Evolutionary conservation across 768 basidiomycete species (phyloP), one percentile per base, ranked within the genome.

Genomic region (Collybia mongolica): DNA sequence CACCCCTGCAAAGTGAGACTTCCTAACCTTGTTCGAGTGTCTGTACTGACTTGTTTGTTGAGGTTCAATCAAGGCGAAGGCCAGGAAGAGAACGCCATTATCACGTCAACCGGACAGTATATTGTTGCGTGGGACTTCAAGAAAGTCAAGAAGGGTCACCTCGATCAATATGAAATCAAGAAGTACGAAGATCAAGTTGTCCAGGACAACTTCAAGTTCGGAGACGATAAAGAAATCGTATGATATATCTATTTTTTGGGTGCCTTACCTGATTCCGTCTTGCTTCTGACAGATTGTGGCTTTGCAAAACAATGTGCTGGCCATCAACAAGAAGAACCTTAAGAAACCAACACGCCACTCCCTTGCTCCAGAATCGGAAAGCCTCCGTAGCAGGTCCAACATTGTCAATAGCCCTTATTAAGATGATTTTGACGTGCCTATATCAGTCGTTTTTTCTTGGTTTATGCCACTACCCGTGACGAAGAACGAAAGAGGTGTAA

Each of bases 81-180:
- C 15, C 83, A 90, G 56, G 84, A 86, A 54, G 97, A 98, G 73
- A 94, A 91, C 61, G 91, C 93, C 2, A 98, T 98, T 50, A 87
- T 98, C 41, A 98, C 96, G 0, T 93, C 93, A 12, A 94, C 87
- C 0, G 96, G 96, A 17, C 82, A 85, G 63, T 98, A 83, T 58
- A 90, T 98, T 51, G 80, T 98, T 61, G 94, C 93, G 5, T 99
- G 95, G 95, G 95, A 98, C 81, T 96, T 99, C 65, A 81, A 79
- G 39, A 93, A 95, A 63, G 90, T 98, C 55, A 98, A 96, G 79
- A 86, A 86, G 68, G 97, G 97, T 47, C 80, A 82, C 44, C 76
- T 88, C 38, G 91, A 93, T 69, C 89, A 88, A 66, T 98, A 98
- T 62, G 93, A 96, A 61, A 95, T 98, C 74, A 94, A 95, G 80